Evolutionary conservation across 2,329 filamentous ascomycete species (phyloP).

Genomic region (Colletotrichum sojae): DNA sequence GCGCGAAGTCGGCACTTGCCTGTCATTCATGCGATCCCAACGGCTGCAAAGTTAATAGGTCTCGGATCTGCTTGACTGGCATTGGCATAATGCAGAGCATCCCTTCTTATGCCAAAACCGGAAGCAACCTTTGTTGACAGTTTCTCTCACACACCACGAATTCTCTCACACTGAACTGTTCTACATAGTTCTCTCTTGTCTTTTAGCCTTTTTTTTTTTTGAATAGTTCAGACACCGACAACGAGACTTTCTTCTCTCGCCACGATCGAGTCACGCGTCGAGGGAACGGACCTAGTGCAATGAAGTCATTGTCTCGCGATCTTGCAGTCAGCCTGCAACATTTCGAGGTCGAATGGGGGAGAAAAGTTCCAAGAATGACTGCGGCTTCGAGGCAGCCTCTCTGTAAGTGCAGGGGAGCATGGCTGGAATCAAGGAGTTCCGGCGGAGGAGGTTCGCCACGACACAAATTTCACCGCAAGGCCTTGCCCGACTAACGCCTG

Average conservation of each 20-base stretch:
- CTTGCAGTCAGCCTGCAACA: slow-evolving; percentile 1
- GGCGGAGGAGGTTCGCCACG: no score
- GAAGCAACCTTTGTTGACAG: slow-evolving; percentile 16
- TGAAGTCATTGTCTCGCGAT: slow-evolving; percentile 26
- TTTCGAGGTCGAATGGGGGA: background rate
- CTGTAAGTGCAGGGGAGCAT: background rate
- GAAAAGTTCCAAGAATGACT: background rate
- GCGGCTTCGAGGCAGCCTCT: background rate
- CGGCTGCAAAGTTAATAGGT: slow-evolving; percentile 1
- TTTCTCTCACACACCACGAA: slow-evolving; percentile 29
- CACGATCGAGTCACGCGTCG: slow-evolving; percentile 17
- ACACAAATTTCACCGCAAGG: no score
- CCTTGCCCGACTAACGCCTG: no score
- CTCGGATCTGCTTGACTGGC: slow-evolving; percentile 2
- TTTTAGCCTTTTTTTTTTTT: slow-evolving; percentile 3
- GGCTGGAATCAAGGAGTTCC: background rate
- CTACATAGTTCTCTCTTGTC: background rate
- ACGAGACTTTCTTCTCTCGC: slow-evolving; percentile 23
- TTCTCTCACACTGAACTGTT: background rate
- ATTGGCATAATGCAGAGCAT: slow-evolving; percentile 20
- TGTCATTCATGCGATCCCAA: slow-evolving; percentile 18
- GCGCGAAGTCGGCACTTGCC: slow-evolving; percentile 13
- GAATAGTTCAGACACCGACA: slow-evolving; percentile 22
- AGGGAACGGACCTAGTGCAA: slow-evolving; percentile 11
- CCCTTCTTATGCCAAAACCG: slow-evolving; percentile 27